phyloP scores from a whole-genome alignment of 352 stramenopile species.

The Halophytophthora polymorphica region DNA sequence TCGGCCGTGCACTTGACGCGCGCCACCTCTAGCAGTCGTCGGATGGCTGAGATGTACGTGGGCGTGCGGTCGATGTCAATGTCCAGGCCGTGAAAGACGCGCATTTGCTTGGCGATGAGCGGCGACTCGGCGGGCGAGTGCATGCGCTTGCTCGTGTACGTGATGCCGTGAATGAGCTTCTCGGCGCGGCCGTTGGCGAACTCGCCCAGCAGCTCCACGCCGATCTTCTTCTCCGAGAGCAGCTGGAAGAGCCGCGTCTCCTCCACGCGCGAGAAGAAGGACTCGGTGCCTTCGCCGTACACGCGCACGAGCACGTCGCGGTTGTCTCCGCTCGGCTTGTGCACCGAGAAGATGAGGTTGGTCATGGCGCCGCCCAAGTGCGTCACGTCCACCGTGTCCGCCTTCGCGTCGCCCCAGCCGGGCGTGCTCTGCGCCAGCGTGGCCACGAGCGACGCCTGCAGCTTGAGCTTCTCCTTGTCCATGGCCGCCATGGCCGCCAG shows the following conservation, averaged over 20 bases:
- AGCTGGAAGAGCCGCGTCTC: conserved; percentile 78
- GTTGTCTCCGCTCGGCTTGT: conserved; percentile 62
- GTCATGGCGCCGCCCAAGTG: conserved; percentile 80
- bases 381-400: conserved; percentile 58
- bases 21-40: conserved; percentile 55
- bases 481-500: conserved; percentile 45
- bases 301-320: conserved; percentile 72
- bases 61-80: conserved; percentile 60
- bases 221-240: conserved; percentile 66
- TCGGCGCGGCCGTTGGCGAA: conserved; percentile 76
- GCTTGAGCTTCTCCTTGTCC: conserved; percentile 65
- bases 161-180: conserved; percentile 70
- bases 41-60: conserved; percentile 54
- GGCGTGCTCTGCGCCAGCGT: conserved; percentile 55
- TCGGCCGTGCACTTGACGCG: conserved; percentile 47
- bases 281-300: conserved; percentile 79
- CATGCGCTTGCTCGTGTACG: conserved; percentile 73
- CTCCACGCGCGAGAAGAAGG: conserved; percentile 74
- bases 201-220: conserved; percentile 69
- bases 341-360: conserved; percentile 82
- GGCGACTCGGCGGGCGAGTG: conserved; percentile 40
- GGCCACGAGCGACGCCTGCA: conserved; percentile 63
- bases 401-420: conserved; percentile 50
- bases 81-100: conserved; percentile 65
- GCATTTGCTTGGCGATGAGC: conserved; percentile 64